Evolutionary conservation across 441 rosid species (phyloP), one percentile per base, ranked within the genome.

Genomic region (Sinapis alba): DNA sequence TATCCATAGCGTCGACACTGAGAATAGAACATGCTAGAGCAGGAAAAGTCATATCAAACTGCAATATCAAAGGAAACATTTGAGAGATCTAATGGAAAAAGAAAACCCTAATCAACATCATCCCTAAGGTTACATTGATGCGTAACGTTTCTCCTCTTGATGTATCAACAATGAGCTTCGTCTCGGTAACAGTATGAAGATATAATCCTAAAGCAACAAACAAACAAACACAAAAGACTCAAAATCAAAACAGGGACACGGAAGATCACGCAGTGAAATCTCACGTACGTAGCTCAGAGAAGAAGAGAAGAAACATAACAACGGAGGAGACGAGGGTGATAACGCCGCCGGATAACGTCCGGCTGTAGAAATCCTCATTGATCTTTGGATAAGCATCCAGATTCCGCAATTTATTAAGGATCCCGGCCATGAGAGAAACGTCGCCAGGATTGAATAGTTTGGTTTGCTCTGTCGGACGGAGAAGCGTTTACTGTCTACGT

Each of bases 41-140:
- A 74, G 98, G 98, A 77, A 96, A 96, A n/a, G 93, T 90, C 71
- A 95, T 85, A 65, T 95, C 99, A 67, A 95, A 91, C 97, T 93
- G 95, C 86, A 84, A 23, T 71, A 84, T 72, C 53, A 41, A 45
- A 68, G 23, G 50, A 27, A 60, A 68, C n/a, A 36, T 47, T 20
- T 51, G 15, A 66, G 65, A 78, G 47, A 70, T 8, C 8, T 16
- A 51, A 65, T 9, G 12, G 16, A 36, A 23, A 15, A 36, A 27
- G 0, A 32, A 1, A 45, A 53, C 11, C 18, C 34, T 6, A 27
- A 4, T 27, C 30, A 13, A 1, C n/a, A 43, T 6, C 51, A 47
- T 47, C 51, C 26, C 18, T 58, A 56, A 27, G 21, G 58, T 65
- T 45, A 57, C 99, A 69, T 93, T 91, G 82, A 93, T 91, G 10